Conservation (phyloP, 495 filamentous ascomycete genomes). For the Neurospora sp. region DNA sequence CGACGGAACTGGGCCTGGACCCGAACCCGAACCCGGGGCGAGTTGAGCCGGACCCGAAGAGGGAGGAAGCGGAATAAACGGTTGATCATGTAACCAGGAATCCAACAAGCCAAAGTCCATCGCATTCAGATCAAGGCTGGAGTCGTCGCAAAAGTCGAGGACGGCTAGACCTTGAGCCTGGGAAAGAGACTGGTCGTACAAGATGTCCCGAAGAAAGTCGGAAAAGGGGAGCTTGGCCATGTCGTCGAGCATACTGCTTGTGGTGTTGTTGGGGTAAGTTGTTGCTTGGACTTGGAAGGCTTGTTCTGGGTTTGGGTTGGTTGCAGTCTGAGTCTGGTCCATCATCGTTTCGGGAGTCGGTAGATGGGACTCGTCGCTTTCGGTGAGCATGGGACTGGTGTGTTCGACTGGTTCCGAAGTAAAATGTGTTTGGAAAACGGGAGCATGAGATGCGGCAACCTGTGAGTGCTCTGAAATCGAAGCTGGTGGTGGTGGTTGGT, state of each 20-base stretch:
- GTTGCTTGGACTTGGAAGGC: background rate
- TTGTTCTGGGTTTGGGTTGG: background rate
- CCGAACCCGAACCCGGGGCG: background rate
- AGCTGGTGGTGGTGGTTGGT: background rate
- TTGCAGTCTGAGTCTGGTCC: conserved; percentile 7
- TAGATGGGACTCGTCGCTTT: conserved; percentile 17
- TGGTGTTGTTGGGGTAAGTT: conserved; percentile 6
- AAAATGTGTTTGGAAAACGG: background rate
- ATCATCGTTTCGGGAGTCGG: conserved; percentile 20
- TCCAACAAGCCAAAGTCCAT: conserved; percentile 50
- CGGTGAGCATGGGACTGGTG: conserved; percentile 3
- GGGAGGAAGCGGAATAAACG: background rate
- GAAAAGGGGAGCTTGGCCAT: conserved; percentile 21
- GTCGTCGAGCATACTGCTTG: conserved; percentile 2
- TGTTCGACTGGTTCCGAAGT: background rate
- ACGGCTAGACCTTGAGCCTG: conserved; percentile 28
- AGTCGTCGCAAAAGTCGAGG: conserved; percentile 40
- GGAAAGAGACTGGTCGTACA: conserved; percentile 23
- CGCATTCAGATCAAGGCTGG: conserved; percentile 49
- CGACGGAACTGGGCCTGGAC: background rate
- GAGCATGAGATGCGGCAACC: background rate
- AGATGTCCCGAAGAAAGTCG: conserved; percentile 27
- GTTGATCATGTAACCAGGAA: conserved; percentile 24
- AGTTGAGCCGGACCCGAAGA: background rate
- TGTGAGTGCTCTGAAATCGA: background rate